These are phyloP conservation scores for Sinapis alba DNA, from an alignment of 441 rosid genomes.

Conservation along the genomic window DNA sequence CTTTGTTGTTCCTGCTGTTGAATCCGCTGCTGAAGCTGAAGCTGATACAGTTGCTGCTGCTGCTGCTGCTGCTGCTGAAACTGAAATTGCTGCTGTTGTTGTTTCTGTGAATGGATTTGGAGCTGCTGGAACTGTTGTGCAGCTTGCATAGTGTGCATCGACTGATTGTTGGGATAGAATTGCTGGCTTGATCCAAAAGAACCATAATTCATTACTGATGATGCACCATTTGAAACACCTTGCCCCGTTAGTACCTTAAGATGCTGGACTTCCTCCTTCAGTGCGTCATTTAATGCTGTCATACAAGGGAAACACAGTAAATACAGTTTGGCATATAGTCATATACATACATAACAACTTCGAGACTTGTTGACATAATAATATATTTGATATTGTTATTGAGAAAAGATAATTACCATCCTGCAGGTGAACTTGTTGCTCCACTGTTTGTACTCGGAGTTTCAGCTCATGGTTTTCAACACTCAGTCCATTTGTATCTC, in stretches of 20 bases:
- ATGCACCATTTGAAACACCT: constrained; percentile 71
- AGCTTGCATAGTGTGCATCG: constrained; percentile 77
- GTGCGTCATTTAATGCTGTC: constrained; percentile 81
- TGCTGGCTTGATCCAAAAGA: constrained; percentile 82
- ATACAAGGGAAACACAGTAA: not conserved
- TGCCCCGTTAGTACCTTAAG: constrained; percentile 85
- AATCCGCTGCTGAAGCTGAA: constrained; percentile 47
- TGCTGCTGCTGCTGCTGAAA: constrained; percentile 51
- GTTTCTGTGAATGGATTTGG: constrained; percentile 94
- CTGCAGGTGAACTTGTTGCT: constrained; percentile 96
- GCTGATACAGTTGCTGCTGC: constrained; percentile 44
- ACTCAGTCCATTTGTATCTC: constrained; percentile 91
- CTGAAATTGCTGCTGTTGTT: constrained; percentile 49
- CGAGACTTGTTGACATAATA: not conserved
- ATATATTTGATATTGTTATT: not conserved
- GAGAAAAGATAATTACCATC: constrained; percentile 68
- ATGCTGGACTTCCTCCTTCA: constrained; percentile 97
- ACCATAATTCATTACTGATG: constrained; percentile 68
- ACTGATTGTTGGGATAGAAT: constrained; percentile 74
- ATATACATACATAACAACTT: constrained; percentile 7
- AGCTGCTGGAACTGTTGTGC: constrained; percentile 97
- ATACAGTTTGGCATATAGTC: not conserved
- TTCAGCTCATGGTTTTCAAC: constrained; percentile 95
- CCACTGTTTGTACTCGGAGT: constrained; percentile 90
- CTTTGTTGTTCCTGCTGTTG: constrained; percentile 66